Conservation (phyloP, 2,329 filamentous ascomycete genomes). For the Fulvia fulva region DNA sequence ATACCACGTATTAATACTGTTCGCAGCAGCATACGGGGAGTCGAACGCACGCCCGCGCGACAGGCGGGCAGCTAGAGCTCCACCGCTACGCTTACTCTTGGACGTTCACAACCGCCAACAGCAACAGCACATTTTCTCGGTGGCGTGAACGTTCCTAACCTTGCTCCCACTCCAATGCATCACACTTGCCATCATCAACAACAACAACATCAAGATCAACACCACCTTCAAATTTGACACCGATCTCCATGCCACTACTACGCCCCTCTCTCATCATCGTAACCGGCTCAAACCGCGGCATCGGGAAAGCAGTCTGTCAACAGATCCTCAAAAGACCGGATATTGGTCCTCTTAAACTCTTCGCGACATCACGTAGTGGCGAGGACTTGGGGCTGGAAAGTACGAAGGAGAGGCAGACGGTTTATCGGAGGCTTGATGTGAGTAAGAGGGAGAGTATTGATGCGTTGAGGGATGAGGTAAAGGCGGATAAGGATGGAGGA, state of each 20-base stretch:
- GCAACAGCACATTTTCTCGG: too few species aligned
- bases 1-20: too few species aligned
- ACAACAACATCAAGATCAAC: too few species aligned
- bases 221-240: too few species aligned
- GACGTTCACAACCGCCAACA: too few species aligned
- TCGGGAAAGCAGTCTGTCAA: conserved; percentile 35
- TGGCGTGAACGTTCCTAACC: too few species aligned
- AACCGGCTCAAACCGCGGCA: conserved; percentile 37
- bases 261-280: conserved; percentile 33
- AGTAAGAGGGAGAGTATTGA: conserved; percentile 25
- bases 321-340: conserved; percentile 25
- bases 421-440: conserved; percentile 34
- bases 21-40: too few species aligned
- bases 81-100: too few species aligned
- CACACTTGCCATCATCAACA: too few species aligned
- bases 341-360: conserved; percentile 28
- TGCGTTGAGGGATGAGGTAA: conserved; percentile 27
- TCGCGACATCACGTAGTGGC: conserved; percentile 34
- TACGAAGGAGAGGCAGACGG: conserved; percentile 17
- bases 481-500: conserved; percentile 19
- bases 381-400: conserved; percentile 26
- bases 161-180: too few species aligned
- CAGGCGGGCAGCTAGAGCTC: too few species aligned
- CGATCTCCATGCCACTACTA: conserved; percentile 27
- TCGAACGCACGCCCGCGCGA: too few species aligned